Base-by-base conservation (phyloP, 1,284 basidiomycete genomes). In the Heterobasidion occidentale region DNA sequence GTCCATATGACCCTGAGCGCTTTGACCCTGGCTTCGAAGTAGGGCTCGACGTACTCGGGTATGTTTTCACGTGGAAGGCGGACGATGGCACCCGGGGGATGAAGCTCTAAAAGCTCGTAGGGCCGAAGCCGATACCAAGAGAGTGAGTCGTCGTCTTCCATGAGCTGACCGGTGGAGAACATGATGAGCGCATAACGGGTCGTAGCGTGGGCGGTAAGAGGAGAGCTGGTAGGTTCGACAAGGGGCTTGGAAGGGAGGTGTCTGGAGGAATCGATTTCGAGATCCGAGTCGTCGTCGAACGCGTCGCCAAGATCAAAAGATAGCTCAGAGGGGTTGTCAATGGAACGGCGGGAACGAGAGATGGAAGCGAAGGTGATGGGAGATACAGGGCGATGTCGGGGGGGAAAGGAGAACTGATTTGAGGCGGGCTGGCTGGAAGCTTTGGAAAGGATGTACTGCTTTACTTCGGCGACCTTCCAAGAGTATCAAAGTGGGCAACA, bases 21-120 rank as follows among this genome's bases (percentile, higher is more conserved):
- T 45, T 76, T 74, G 9, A 82, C 79, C 65, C 73, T 78, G 9
- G 81, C 79, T 56, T 86, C 83, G 70, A 87, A 88, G 68, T 86
- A 90, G 0, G 87, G 86, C 44, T 77, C 72, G 14, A 80, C 69
- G 61, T 90, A 90, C 1, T 74, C 71, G n/a, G 64, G 63, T 2
- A 76, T 65, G 38, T 68, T 49, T 33, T 68, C 65, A 44, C 80
- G 74, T 0, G 73, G 77, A 2, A 85, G 71, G 0, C 68, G 65
- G 9, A 76, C 73, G 54, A 77, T 60, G 56, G 72, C 17, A 53
- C 73, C 69, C 14, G 67, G 58, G 35, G 74, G 67, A 60, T 89
- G 84, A 9, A 89, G 67, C 64, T 89, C 86, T 14, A 89, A 72
- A 9, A 89, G 74, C 62, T 89, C 87, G 59, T 81, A 74, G 0